These are phyloP conservation scores for Malania oleifera DNA, from an alignment of 164 flowering plant species.

Conservation along the genomic window DNA sequence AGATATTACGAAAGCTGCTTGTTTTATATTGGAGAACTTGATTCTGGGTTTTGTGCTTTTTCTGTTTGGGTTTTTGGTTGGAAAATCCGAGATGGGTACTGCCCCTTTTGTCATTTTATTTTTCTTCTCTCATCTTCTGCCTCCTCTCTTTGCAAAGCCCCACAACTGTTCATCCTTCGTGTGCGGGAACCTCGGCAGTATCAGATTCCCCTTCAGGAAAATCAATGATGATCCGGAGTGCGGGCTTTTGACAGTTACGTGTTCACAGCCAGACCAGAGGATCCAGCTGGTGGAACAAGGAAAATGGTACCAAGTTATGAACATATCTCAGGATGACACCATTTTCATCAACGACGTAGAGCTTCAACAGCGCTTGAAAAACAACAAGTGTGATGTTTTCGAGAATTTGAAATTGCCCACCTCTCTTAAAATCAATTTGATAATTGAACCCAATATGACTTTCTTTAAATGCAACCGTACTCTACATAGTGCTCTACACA, in stretches of 20 bases:
- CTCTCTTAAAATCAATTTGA: neutral
- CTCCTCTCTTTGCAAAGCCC: neutral
- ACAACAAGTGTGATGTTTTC: neutral
- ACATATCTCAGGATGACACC: slow-evolving; percentile 3
- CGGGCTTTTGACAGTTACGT: neutral
- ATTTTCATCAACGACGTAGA: slow-evolving; percentile 3
- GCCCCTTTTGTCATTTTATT: neutral
- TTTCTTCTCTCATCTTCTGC: neutral
- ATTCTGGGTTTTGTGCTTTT: neutral
- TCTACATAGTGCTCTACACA: neutral
- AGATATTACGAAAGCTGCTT: no score
- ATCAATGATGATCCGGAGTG: neutral
- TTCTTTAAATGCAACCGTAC: slow-evolving; percentile 10
- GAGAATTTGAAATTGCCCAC: slow-evolving; percentile 5
- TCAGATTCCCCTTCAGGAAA: slow-evolving; percentile 11
- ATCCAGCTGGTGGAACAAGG: slow-evolving; percentile 14
- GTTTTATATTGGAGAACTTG: no score
- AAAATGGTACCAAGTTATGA: slow-evolving; percentile 1
- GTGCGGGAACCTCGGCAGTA: neutral
- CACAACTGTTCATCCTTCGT: neutral
- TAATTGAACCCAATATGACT: neutral
- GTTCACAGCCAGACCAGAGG: neutral
- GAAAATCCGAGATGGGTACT: neutral
- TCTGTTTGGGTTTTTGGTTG: neutral
- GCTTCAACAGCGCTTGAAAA: neutral